A percentile compares a stretch with the other conserved stretches of the same genome.
Evolutionary conservation across 768 basidiomycete genomes (phyloP).

Genomic region (Phaeolepiota aurea): DNA sequence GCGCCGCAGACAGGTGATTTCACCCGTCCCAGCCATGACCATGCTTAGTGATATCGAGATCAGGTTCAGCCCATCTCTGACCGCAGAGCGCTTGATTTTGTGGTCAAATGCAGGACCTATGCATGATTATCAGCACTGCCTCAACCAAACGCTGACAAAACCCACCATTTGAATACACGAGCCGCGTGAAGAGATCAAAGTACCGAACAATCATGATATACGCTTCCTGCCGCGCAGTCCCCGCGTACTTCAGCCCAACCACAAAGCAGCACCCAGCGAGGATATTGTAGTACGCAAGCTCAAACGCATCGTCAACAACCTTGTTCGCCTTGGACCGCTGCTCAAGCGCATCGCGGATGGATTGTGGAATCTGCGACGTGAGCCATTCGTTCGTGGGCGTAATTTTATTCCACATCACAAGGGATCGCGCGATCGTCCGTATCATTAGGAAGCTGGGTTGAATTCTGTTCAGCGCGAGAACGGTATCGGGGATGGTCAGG

Average conservation of each 20-base stretch:
- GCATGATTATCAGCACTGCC: slow-evolving; percentile 3
- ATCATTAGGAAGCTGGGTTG: slow-evolving; percentile 84
- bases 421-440: slow-evolving; percentile 63
- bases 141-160: slow-evolving; percentile 2
- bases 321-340: slow-evolving; percentile 36
- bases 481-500: slow-evolving; percentile 74
- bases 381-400: slow-evolving; percentile 71
- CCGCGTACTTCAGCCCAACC: slow-evolving; percentile 88
- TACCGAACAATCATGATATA: slow-evolving; percentile 75
- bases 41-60: slow-evolving; percentile 82
- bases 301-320: slow-evolving; percentile 59
- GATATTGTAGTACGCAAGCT: slow-evolving; percentile 89
- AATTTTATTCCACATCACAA: slow-evolving; percentile 87
- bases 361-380: slow-evolving; percentile 54
- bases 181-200: slow-evolving; percentile 71
- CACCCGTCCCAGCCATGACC: slow-evolving; percentile 97
- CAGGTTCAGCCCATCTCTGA: slow-evolving; percentile 81
- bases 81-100: slow-evolving; percentile 79
- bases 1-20: slow-evolving; percentile 80
- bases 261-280: slow-evolving; percentile 88
- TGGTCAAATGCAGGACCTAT: slow-evolving; percentile 77
- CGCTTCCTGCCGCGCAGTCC: slow-evolving; percentile 86
- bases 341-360: slow-evolving; percentile 56
- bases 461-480: slow-evolving; percentile 72
- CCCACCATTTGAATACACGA: slow-evolving; percentile 64